Evolutionary conservation across 257 asterid species (phyloP).

Genomic region (Marsdenia floribunda): DNA sequence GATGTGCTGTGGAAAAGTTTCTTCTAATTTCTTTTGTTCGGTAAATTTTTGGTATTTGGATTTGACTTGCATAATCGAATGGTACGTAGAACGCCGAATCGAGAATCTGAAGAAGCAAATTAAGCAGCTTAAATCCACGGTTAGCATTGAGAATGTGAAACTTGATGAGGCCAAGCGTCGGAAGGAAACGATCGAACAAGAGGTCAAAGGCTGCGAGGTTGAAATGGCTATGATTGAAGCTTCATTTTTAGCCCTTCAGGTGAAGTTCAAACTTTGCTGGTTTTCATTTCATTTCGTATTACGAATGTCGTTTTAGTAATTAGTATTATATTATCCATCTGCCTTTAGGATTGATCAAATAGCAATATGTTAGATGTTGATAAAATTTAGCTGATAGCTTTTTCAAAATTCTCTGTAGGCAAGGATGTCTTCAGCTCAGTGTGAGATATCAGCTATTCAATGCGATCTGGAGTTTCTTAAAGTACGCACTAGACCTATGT

Average conservation of each 20-base stretch:
- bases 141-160: conserved; percentile 39
- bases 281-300: background rate
- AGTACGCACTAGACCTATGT: conserved; percentile 26
- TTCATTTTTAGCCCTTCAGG: conserved; percentile 64
- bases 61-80: background rate
- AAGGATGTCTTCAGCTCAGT: conserved; percentile 47
- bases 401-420: conserved; percentile 34
- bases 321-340: background rate
- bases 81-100: conserved; percentile 51
- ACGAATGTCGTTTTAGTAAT: background rate
- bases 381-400: background rate
- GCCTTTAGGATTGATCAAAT: background rate
- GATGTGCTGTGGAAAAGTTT: background rate
- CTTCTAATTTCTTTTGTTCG: background rate
- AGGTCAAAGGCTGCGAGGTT: conserved; percentile 66
- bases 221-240: conserved; percentile 55
- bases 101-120: conserved; percentile 50
- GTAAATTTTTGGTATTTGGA: background rate
- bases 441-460: conserved; percentile 46
- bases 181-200: conserved; percentile 65
- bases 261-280: conserved; percentile 10
- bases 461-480: conserved; percentile 47
- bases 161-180: conserved; percentile 55
- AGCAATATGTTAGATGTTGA: background rate
- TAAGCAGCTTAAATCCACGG: conserved; percentile 52